A percentile compares a stretch with the other conserved stretches of the same genome.
Evolutionary conservation across 495 filamentous ascomycete species (phyloP).

Genomic region (Paragyromitra xinjiangensis): DNA sequence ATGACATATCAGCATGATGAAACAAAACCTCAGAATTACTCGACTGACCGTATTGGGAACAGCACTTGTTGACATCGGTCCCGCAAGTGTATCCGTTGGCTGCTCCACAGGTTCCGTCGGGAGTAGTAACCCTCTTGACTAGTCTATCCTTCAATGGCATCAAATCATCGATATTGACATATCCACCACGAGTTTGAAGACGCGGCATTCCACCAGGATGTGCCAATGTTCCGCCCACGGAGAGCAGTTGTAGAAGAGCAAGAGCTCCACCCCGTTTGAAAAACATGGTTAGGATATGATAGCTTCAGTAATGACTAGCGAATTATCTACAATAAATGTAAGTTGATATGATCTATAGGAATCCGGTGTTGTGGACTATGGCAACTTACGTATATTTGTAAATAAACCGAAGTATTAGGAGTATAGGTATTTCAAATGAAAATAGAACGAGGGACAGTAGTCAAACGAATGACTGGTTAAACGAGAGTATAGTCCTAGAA

Average conservation of each 20-base stretch:
- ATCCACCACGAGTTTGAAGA: constrained; percentile 29
- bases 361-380: background rate
- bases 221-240: constrained; percentile 26
- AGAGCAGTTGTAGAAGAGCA: constrained; percentile 42
- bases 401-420: background rate
- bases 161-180: constrained; percentile 28
- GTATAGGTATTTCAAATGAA: background rate
- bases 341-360: background rate
- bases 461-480: constrained; percentile 25
- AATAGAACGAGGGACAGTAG: background rate
- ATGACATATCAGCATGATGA: background rate
- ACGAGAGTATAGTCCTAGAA: constrained; percentile 23
- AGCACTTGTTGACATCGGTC: constrained; percentile 39
- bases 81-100: constrained; percentile 36
- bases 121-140: constrained; percentile 27
- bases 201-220: constrained; percentile 28
- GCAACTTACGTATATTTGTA: constrained; percentile 10
- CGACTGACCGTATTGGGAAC: constrained; percentile 44
- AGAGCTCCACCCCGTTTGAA: constrained; percentile 33
- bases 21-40: background rate
- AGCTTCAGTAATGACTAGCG: background rate
- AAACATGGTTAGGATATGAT: constrained; percentile 23
- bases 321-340: constrained; percentile 9
- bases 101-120: constrained; percentile 43
- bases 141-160: constrained; percentile 31